A percentile compares a stretch with the other conserved stretches of the same genome.
Conservation (phyloP, 2,329 filamentous ascomycete genomes). For the Pseudocercospora musae region DNA sequence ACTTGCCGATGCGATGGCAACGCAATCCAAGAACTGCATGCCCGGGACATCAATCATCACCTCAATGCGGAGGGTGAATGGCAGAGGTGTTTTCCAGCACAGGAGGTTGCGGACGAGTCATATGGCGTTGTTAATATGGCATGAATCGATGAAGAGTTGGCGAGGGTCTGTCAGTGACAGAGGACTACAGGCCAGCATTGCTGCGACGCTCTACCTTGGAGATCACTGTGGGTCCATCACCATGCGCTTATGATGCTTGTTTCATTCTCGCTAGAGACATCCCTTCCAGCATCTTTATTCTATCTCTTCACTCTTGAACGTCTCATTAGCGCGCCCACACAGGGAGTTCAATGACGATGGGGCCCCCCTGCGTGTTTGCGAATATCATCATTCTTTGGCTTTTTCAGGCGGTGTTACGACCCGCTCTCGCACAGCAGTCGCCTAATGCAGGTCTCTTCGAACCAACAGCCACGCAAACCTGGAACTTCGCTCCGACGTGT, state of each 20-base stretch:
- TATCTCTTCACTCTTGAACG: neutral
- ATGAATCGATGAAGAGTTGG: neutral
- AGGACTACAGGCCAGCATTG: neutral
- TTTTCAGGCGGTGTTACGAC: neutral
- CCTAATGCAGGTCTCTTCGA: neutral
- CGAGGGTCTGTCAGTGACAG: neutral
- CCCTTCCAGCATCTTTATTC: neutral
- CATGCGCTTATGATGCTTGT: no score
- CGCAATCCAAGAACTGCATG: neutral
- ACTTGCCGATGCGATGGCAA: neutral
- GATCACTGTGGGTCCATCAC: neutral
- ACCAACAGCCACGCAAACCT: neutral
- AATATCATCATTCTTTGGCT: neutral
- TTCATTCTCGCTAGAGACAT: neutral
- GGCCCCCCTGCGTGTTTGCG: neutral
- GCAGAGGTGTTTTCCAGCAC: neutral
- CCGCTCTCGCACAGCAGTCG: neutral
- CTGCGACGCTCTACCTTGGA: neutral
- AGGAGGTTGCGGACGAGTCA: neutral
- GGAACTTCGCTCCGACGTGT: neutral
- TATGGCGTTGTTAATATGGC: no score
- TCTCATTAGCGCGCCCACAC: neutral
- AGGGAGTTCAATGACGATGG: neutral
- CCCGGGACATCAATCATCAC: neutral
- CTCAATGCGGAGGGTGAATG: neutral